A percentile compares a stretch with the other conserved stretches of the same genome.
Conservation (phyloP, 1,139 yeast genomes). For the Pichia sorboxylosa region DNA sequence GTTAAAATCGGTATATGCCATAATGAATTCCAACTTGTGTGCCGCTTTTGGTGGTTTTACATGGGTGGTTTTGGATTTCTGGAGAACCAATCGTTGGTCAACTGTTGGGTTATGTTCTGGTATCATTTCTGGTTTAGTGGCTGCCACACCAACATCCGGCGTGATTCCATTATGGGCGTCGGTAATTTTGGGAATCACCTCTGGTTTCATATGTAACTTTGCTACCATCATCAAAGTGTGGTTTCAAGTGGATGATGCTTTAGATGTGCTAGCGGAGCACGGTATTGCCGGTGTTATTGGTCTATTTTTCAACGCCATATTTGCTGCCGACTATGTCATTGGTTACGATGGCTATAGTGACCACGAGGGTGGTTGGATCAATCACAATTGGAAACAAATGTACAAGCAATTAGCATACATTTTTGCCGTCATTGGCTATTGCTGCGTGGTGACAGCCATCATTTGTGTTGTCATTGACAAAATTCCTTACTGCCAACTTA, state of each 20-base stretch:
- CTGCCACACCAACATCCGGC: conserved; percentile 93
- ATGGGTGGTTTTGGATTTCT: conserved; percentile 84
- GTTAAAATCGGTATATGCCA: conserved; percentile 65
- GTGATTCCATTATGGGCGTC: conserved; percentile 88
- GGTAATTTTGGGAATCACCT: conserved; percentile 65
- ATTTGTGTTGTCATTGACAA: conserved; percentile 63
- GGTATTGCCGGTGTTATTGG: conserved; percentile 94
- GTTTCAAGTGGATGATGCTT: conserved; percentile 76
- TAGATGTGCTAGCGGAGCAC: conserved; percentile 96
- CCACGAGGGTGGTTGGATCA: conserved; percentile 86
- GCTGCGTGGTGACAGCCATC: conserved; percentile 66
- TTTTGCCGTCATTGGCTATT: conserved; percentile 62
- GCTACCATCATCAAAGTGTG: conserved; percentile 80
- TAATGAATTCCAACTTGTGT: conserved; percentile 82
- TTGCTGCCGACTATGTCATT: conserved; percentile 78
- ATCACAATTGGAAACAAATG: conserved; percentile 82
- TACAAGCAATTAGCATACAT: conserved; percentile 83
- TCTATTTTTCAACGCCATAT: conserved; percentile 72
- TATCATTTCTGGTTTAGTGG: conserved; percentile 86
- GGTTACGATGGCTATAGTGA: conserved; percentile 79
- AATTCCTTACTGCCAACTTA: conserved; percentile 73
- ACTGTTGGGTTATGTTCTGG: conserved; percentile 95
- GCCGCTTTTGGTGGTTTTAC: conserved; percentile 88
- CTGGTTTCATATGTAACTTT: conserved; percentile 82
- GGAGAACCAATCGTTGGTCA: conserved; percentile 84